Evolutionary conservation across 2,329 filamentous ascomycete species (phyloP).

Genomic region (Beauveria caledonica): DNA sequence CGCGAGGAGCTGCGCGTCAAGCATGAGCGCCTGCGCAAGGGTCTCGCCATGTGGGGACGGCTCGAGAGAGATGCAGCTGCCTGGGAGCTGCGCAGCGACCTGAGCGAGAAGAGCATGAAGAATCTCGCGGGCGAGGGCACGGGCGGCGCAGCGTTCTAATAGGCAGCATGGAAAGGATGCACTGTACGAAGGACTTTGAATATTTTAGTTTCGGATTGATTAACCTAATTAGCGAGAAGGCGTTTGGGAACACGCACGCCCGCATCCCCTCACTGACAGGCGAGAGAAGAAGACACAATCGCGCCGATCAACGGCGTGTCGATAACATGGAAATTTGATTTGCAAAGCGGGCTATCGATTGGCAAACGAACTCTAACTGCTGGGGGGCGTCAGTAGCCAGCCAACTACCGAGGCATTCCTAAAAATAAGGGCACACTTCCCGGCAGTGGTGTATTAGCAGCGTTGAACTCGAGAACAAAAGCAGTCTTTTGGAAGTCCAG

Average conservation of each 20-base stretch:
- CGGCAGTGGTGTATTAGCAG: too few species aligned
- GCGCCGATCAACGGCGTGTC: too few species aligned
- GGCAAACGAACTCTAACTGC: too few species aligned
- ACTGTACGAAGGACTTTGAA: neutral
- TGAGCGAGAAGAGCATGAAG: conserved; percentile 49
- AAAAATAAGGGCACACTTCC: too few species aligned
- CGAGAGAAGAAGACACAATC: too few species aligned
- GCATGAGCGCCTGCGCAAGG: conserved; percentile 47
- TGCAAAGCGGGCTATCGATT: too few species aligned
- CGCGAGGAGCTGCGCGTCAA: conserved; percentile 44
- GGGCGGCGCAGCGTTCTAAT: conserved; percentile 46
- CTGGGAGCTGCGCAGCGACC: conserved; percentile 46
- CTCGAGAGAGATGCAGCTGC: conserved; percentile 45
- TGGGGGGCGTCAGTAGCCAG: too few species aligned
- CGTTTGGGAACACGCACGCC: neutral
- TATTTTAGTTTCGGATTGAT: neutral
- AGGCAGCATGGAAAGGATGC: neutral
- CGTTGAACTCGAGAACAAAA: too few species aligned
- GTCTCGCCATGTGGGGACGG: conserved; percentile 44
- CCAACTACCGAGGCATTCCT: too few species aligned
- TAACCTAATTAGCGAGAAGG: neutral
- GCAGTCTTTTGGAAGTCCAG: too few species aligned
- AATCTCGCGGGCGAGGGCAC: conserved; percentile 48
- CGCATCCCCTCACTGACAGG: too few species aligned
- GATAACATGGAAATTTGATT: too few species aligned